Percentiles rank a stretch among this genome's conserved stretches.
These are phyloP conservation scores for Sungouiella thailandica DNA, from an alignment of 805 yeast genomes.

Conservation along the genomic window DNA sequence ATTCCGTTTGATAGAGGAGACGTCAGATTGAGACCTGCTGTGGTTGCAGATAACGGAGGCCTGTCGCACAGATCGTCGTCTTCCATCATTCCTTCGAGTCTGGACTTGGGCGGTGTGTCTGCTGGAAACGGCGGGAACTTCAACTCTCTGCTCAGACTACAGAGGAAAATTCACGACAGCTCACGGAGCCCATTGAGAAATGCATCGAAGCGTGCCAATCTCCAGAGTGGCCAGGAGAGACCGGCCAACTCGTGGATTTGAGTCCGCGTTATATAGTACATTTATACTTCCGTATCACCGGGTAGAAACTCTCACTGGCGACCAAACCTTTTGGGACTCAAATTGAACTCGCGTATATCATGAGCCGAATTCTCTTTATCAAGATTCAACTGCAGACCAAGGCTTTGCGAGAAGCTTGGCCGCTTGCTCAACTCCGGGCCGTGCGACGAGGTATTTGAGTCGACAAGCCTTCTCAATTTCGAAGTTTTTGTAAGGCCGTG, in stretches of 20 bases:
- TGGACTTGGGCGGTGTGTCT: conserved; percentile 8
- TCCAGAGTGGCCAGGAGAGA: conserved; percentile 22
- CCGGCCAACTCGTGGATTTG: conserved; percentile 23
- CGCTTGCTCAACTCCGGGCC: conserved; percentile 6
- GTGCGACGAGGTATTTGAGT: conserved; percentile 19
- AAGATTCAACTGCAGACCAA: neutral
- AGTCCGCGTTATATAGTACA: neutral
- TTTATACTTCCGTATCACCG: too few relatives aligned
- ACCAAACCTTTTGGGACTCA: conserved; percentile 6
- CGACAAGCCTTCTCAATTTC: conserved; percentile 48
- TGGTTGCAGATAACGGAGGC: conserved; percentile 12
- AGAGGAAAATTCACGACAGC: conserved; percentile 20
- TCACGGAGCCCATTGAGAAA: conserved; percentile 15
- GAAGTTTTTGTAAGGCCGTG: conserved; percentile 65
- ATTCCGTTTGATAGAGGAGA: conserved; percentile 24
- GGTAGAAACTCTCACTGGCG: neutral
- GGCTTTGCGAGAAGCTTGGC: conserved; percentile 7
- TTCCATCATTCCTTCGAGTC: conserved; percentile 7
- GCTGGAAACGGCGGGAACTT: conserved; percentile 23
- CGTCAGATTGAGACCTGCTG: conserved; percentile 22
- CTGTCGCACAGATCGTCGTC: neutral
- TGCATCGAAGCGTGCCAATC: conserved; percentile 22
- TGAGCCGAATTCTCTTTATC: conserved; percentile 11
- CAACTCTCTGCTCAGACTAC: conserved; percentile 24
- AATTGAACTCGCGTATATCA: conserved; percentile 5